Percentiles rank a stretch among this genome's conserved stretches.
Evolutionary conservation across 2,329 filamentous ascomycete species (phyloP).

Genomic region (Alternaria ventricosa): DNA sequence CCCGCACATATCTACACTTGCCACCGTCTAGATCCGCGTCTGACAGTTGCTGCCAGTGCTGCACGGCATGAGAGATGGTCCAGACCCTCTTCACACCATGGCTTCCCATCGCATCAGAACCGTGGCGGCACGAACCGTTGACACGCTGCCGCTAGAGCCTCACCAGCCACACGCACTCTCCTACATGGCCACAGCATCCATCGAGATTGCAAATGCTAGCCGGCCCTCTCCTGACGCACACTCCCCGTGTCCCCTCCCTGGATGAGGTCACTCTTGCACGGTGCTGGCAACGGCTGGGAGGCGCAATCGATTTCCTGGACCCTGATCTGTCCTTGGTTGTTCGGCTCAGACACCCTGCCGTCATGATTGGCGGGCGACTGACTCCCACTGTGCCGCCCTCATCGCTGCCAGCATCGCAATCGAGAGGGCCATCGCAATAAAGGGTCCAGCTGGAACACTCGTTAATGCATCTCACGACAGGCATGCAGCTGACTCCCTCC

Average conservation of each 20-base stretch:
- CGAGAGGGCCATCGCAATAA: constrained; percentile 14
- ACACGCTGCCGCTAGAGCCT: not conserved
- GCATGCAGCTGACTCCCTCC: constrained; percentile 15
- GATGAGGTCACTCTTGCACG: constrained; percentile 10
- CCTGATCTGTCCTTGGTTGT: constrained; percentile 8
- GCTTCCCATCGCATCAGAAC: not conserved
- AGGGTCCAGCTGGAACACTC: not conserved
- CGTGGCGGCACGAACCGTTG: constrained; percentile 16
- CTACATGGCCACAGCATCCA: not conserved
- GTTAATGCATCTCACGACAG: constrained; percentile 5
- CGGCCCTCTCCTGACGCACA: not conserved
- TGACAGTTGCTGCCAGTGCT: not conserved
- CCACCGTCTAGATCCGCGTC: not conserved
- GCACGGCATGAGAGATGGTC: not conserved
- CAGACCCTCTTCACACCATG: not conserved
- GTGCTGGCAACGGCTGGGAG: not conserved
- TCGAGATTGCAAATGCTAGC: constrained; percentile 15
- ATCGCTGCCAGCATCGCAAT: constrained; percentile 24
- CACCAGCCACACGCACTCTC: not conserved
- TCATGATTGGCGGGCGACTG: not conserved
- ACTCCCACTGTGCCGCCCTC: constrained; percentile 17
- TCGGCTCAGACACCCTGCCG: not conserved
- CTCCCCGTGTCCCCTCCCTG: not conserved
- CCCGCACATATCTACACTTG: not conserved
- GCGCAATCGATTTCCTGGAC: constrained; percentile 6